These are phyloP conservation scores for Mycena indigotica DNA, from an alignment of 768 basidiomycete genomes.

Conservation along the genomic window DNA sequence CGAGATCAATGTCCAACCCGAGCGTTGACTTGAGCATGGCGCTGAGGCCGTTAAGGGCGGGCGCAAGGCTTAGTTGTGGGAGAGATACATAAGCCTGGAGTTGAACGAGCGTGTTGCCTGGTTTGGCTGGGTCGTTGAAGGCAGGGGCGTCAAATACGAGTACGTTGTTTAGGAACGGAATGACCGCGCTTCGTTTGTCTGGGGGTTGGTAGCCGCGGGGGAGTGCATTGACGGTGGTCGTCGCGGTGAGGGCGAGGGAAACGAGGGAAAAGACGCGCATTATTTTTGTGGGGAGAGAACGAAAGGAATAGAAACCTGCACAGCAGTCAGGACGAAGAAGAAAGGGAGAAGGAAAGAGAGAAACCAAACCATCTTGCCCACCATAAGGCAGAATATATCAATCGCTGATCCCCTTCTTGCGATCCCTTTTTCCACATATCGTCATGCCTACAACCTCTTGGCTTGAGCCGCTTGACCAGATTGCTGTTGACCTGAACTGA, in stretches of 20 bases:
- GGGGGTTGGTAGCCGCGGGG: conserved; percentile 15
- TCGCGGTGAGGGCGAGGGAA: conserved; percentile 16
- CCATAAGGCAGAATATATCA: background rate
- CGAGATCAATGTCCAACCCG: conserved; percentile 34
- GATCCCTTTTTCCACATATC: background rate
- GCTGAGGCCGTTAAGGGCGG: conserved; percentile 26
- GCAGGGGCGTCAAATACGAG: conserved; percentile 44
- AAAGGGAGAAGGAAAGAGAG: conserved; percentile 1
- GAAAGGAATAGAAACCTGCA: conserved; percentile 11
- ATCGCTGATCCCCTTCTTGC: background rate
- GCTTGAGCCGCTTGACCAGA: too few relatives aligned
- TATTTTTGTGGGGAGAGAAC: background rate
- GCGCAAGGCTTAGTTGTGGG: conserved; percentile 29
- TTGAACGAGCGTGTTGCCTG: conserved; percentile 32
- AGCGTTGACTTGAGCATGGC: conserved; percentile 25
- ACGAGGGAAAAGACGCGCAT: conserved; percentile 23
- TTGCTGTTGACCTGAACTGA: too few relatives aligned
- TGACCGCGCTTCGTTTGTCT: conserved; percentile 19
- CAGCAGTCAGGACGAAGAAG: conserved; percentile 14
- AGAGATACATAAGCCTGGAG: conserved; percentile 41
- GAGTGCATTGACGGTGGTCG: conserved; percentile 11
- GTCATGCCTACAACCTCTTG: background rate
- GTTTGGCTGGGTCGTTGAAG: conserved; percentile 38
- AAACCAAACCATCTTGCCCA: too few relatives aligned
- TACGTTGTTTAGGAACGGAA: conserved; percentile 32